Evolutionary conservation across 257 asterid species (phyloP).

Genomic region (Nicotiana paniculata): DNA sequence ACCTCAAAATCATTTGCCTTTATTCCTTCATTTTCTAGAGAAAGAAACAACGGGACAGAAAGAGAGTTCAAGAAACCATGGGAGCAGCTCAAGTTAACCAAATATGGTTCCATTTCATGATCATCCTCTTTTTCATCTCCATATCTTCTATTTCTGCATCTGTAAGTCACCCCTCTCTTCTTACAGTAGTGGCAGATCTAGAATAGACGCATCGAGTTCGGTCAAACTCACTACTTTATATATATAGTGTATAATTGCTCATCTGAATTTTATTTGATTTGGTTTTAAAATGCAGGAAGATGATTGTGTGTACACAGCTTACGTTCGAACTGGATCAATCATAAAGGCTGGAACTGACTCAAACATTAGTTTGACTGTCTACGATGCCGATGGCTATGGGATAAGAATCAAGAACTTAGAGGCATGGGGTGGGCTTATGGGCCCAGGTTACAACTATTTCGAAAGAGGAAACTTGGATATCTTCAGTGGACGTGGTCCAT

Average conservation of each 20-base stretch:
- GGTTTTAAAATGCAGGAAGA: neutral
- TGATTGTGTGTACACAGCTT: constrained; percentile 6
- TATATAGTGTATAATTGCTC: too few species aligned
- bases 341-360: constrained; percentile 62
- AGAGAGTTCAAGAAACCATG: neutral
- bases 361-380: constrained; percentile 37
- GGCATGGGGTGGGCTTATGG: constrained; percentile 80
- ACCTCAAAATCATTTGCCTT: neutral
- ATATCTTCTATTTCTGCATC: neutral
- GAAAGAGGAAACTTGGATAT: constrained; percentile 67
- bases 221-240: too few species aligned
- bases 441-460: constrained; percentile 45
- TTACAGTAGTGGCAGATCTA: too few species aligned
- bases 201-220: too few species aligned
- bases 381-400: constrained; percentile 40
- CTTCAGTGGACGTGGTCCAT: constrained; percentile 60
- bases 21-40: neutral
- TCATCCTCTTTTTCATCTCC: neutral
- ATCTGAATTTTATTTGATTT: too few species aligned
- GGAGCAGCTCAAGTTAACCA: neutral
- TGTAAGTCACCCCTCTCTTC: neutral
- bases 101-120: neutral
- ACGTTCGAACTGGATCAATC: constrained; percentile 38
- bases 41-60: too few species aligned
- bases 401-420: constrained; percentile 40